phyloP scores from a whole-genome alignment of 2,329 filamentous ascomycete genomes.

The Cladosporium velox region DNA sequence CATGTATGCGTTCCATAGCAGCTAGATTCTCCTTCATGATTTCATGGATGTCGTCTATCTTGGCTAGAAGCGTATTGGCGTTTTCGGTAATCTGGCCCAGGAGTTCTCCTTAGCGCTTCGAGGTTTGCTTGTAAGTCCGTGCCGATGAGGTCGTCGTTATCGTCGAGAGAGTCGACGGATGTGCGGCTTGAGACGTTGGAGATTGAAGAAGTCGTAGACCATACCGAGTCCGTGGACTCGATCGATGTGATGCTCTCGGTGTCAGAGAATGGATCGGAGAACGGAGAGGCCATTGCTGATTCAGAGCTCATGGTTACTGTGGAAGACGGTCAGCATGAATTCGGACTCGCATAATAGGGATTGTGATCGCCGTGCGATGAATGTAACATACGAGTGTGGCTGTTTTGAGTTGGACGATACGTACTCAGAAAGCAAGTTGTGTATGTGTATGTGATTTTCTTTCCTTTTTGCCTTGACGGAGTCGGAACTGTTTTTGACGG shows the following conservation, averaged over 20 bases:
- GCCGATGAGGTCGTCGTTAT: no score
- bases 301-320: not conserved
- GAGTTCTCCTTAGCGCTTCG: no score
- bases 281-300: not conserved
- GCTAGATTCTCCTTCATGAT: no score
- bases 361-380: not conserved
- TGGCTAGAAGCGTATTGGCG: no score
- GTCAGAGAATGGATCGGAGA: not conserved
- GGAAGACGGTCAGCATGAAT: not conserved
- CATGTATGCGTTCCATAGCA: no score
- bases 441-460: not conserved
- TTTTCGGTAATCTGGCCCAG: no score
- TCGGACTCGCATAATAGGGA: not conserved
- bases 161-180: not conserved
- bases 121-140: no score
- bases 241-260: not conserved
- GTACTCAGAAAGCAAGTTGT: not conserved
- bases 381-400: not conserved
- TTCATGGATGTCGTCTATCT: no score
- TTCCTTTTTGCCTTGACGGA: no score
- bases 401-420: not conserved
- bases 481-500: not conserved
- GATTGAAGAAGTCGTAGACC: not conserved
- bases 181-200: not conserved
- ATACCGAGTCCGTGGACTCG: not conserved